A percentile compares a stretch with the other conserved stretches of the same genome.
phyloP scores from a whole-genome alignment of 1,284 basidiomycete genomes.

The Volvariella surrecta region DNA sequence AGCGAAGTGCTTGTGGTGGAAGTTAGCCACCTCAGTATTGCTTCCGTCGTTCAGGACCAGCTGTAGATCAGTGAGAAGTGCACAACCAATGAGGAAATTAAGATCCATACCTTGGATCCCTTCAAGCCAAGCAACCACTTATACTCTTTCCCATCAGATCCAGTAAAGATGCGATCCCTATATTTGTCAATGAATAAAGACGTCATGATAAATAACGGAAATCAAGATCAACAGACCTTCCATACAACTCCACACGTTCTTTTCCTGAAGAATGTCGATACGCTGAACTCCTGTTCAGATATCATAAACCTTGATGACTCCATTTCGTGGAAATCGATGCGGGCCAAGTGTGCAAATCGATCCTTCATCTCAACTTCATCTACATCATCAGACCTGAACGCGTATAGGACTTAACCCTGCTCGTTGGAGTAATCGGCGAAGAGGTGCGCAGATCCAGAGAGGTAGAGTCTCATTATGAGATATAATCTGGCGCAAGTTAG shows the following conservation, averaged over 20 bases:
- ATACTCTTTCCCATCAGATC: conserved; percentile 25
- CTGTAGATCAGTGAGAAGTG: not conserved
- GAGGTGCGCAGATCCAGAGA: too few species aligned
- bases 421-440: too few species aligned
- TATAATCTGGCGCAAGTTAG: too few species aligned
- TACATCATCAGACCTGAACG: conserved; percentile 2
- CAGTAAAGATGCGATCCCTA: conserved; percentile 23
- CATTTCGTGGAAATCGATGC: conserved; percentile 20
- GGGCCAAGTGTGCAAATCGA: conserved; percentile 18
- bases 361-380: conserved; percentile 10
- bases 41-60: conserved; percentile 16
- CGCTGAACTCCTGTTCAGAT: conserved; percentile 14
- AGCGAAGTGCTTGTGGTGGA: conserved; percentile 13
- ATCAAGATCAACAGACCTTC: not conserved
- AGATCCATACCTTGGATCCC: conserved; percentile 14
- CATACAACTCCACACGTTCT: not conserved
- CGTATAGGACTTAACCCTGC: too few species aligned
- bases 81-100: not conserved
- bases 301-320: conserved; percentile 18
- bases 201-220: not conserved
- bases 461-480: too few species aligned
- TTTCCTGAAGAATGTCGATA: conserved; percentile 20
- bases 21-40: conserved; percentile 19
- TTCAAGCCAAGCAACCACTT: conserved; percentile 20
- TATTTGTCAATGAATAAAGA: not conserved